These are phyloP conservation scores for Calocera cornea DNA, from an alignment of 768 basidiomycete genomes.

Conservation along the genomic window DNA sequence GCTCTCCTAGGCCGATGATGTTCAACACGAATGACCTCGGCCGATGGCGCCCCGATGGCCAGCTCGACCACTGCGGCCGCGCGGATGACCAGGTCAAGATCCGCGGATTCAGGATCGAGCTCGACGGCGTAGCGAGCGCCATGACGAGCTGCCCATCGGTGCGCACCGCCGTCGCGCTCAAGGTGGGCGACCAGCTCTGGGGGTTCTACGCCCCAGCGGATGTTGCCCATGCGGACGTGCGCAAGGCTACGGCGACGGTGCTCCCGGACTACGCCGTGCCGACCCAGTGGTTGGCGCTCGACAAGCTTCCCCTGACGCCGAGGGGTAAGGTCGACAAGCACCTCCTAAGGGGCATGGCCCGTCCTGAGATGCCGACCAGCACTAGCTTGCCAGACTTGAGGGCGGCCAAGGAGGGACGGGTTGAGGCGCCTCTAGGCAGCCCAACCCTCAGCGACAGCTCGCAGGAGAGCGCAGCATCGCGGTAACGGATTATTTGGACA, in stretches of 20 bases:
- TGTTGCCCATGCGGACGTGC: conserved; percentile 29
- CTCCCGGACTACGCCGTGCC: conserved; percentile 52
- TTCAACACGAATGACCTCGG: conserved; percentile 53
- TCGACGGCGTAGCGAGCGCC: conserved; percentile 46
- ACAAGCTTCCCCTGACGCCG: conserved; percentile 40
- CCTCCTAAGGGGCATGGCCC: conserved; percentile 15
- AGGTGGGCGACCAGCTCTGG: conserved; percentile 42
- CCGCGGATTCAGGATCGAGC: conserved; percentile 51
- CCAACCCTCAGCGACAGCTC: not conserved
- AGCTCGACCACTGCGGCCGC: conserved; percentile 43
- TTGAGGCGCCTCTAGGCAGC: not conserved
- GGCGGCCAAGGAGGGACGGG: not conserved
- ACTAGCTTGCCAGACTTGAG: not conserved
- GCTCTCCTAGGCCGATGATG: conserved; percentile 28
- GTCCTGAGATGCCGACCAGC: not conserved
- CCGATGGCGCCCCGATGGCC: conserved; percentile 39
- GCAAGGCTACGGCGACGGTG: conserved; percentile 34
- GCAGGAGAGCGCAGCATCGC: not conserved
- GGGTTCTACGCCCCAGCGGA: conserved; percentile 38
- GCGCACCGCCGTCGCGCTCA: conserved; percentile 36
- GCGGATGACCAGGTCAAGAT: conserved; percentile 54
- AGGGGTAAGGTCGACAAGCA: conserved; percentile 29
- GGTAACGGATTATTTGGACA: not conserved
- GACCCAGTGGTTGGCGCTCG: conserved; percentile 31
- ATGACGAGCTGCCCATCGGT: conserved; percentile 38